Base-by-base conservation (phyloP, 495 filamentous ascomycete genomes). In the Neurospora sp. region DNA sequence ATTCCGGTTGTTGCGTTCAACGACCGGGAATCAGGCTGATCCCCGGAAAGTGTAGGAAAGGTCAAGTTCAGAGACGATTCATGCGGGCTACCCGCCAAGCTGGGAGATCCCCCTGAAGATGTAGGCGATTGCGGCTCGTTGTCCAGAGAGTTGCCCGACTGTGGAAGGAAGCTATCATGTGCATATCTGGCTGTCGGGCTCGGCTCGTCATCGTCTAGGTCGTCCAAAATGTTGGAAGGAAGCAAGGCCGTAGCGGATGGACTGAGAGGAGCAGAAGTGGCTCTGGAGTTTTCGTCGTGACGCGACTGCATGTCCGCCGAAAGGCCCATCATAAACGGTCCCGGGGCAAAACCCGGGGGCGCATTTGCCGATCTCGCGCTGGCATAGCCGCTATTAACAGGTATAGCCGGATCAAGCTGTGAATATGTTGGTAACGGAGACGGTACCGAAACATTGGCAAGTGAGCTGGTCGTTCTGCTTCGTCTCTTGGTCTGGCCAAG, bases 191-290 rank as follows among this genome's bases (percentile, higher is more conserved):
- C 72, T 73, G 77, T 71, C 73, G 88, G 82, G 82, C 86, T 84
- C 80, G 85, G 82, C 20, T 89, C 86, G 72, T 94, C 93, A 65
- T 94, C 93, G 73, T 94, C 88, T 3, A 91, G 81, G 68, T 84
- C 83, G 40, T 83, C 82, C 74, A 97, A 89, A 71, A 97, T 88
- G 74, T 92, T 91, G 1, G 92, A 93, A 31, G 93, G 93, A 35
- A 97, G 82, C 37, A 96, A 84, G 31, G 91, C 85, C 69, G 92
- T 88, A 10, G 93, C 93, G 14, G 92, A 91, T 37, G 93, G 93
- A 75, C 93, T 95, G 80, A 96, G 91, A 39, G 92, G 91, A 22
- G 89, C 89, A 70, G 85, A 87, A 53, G 89, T 81, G 39, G 79
- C 78, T 42, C 81, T 80, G 71, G 80, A 79, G 10, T 81, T 82